These are phyloP conservation scores for Hippophae gyantsensis DNA, from an alignment of 306 rosid genomes.

Conservation along the genomic window DNA sequence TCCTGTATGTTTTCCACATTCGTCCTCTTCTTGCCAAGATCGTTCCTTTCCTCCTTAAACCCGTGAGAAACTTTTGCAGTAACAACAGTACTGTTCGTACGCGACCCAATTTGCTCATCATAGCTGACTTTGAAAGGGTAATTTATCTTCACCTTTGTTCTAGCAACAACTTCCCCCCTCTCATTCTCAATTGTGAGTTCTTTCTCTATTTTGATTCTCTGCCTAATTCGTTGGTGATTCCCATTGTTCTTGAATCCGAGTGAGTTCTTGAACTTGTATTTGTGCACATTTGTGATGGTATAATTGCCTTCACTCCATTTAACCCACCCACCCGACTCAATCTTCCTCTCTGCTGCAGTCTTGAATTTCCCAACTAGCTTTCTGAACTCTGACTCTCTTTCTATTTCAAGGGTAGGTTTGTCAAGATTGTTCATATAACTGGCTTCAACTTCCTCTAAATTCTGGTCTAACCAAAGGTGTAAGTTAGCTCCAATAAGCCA, in stretches of 20 bases:
- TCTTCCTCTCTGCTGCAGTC: conserved; percentile 39
- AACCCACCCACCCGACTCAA: conserved; percentile 51
- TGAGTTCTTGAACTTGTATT: conserved; percentile 14
- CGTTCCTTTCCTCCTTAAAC: conserved; percentile 26
- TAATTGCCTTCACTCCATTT: conserved; percentile 50
- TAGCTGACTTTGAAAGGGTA: conserved; percentile 43
- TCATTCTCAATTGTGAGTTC: conserved; percentile 22
- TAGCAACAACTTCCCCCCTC: conserved; percentile 16
- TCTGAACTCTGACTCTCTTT: conserved; percentile 27
- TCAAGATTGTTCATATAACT: not conserved
- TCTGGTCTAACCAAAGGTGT: conserved; percentile 72
- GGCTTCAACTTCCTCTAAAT: conserved; percentile 28
- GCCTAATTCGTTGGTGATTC: conserved; percentile 42
- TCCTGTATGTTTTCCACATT: conserved; percentile 33
- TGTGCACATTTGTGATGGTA: conserved; percentile 20
- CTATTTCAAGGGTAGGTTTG: conserved; percentile 29
- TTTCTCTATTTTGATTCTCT: conserved; percentile 30
- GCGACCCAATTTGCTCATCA: conserved; percentile 18
- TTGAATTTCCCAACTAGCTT: conserved; percentile 58
- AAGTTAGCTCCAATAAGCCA: conserved; percentile 81
- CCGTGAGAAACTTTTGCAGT: conserved; percentile 46
- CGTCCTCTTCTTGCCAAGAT: conserved; percentile 4
- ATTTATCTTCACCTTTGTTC: conserved; percentile 21
- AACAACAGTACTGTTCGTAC: conserved; percentile 26
- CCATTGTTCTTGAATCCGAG: conserved; percentile 40